Base-by-base conservation (phyloP, 1,139 yeast genomes). In the Debaryomyces fabryi region DNA sequence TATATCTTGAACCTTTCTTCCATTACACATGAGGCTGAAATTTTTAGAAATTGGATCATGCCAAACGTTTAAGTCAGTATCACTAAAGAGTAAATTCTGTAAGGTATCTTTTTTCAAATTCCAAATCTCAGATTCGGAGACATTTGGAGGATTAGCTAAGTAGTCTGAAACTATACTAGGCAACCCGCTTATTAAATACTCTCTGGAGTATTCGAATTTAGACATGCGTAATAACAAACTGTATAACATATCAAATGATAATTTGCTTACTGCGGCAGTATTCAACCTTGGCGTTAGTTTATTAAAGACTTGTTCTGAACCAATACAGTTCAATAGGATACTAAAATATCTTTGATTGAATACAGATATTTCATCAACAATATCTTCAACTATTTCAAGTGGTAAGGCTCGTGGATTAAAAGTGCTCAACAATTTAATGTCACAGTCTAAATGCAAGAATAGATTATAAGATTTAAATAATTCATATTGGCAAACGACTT, bases 11-110 rank as follows among this genome's bases (percentile, higher is more conserved):
- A 67, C 50, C 29, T 55, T 57, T 39, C 67, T 62, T 1, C 77
- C 78, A 52, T 64, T 60, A 41, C 60, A 62, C 73, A 72, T 68
- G 36, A 59, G 50, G 27, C 53, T 53, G 39, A 65, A 67, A 4
- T 60, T 47, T 6, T 53, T 54, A 2, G 52, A 48, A 29, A 74
- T 51, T 37, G 58, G 61, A 4, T 53, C 57, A 32, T 58, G 54
- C 77, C 77, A 74, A 27, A 59, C 55, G 4, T 55, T 59, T 37
- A 67, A 55, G 29, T 66, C 66, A 3, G 53, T 51, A 3, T 53
- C 45, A 5, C 46, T 48, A 13, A 53, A 48, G 12, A 72, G 49
- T 30, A 70, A 54, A 46, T 64, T 63, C 24, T 62, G 60, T 44
- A 74, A 58, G 2, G 67, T 56, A 13, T 57, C 53, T 20, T 58